Percentiles rank a stretch among this genome's conserved stretches.
These are phyloP conservation scores for Populus simonii DNA, from an alignment of 345 rosid genomes.

Conservation along the genomic window DNA sequence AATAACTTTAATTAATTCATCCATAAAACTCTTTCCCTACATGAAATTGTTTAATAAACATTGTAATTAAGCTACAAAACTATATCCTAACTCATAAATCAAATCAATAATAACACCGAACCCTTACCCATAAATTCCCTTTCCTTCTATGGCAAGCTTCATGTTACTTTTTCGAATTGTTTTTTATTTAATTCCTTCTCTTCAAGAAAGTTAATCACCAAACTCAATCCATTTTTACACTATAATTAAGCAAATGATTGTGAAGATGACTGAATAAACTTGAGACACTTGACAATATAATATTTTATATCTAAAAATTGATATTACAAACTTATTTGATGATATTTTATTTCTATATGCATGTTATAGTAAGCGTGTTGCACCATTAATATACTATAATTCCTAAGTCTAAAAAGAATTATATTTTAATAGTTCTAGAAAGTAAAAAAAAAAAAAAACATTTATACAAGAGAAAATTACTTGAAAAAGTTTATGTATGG, in stretches of 20 bases:
- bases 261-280: not conserved
- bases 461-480: not conserved
- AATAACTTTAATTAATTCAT: not conserved
- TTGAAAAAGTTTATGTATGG: not conserved
- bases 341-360: not conserved
- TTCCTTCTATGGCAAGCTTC: not conserved
- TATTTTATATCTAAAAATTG: not conserved
- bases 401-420: not conserved
- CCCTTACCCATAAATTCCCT: not conserved
- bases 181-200: not conserved
- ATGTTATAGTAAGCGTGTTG: not conserved
- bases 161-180: not conserved
- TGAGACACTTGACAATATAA: not conserved
- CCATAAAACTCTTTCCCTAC: not conserved
- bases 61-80: not conserved
- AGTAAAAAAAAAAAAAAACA: not conserved
- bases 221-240: not conserved
- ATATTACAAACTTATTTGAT: not conserved
- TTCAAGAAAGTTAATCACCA: not conserved
- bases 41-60: not conserved
- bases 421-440: not conserved
- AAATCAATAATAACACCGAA: not conserved
- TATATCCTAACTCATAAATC: not conserved
- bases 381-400: not conserved
- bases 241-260: not conserved